These are phyloP conservation scores for Ziziphus jujuba DNA, from an alignment of 306 rosid species.

Conservation along the genomic window DNA sequence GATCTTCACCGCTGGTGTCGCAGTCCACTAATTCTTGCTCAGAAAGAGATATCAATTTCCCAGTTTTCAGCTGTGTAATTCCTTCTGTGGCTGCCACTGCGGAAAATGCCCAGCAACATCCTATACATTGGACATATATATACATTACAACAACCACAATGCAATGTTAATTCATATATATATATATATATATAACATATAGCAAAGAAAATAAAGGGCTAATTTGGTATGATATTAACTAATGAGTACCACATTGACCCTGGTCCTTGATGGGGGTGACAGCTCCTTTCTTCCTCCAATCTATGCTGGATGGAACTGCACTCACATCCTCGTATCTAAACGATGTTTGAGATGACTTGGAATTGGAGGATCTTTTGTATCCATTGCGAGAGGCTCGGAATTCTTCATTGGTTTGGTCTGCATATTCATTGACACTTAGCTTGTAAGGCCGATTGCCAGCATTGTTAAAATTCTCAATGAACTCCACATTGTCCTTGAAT, in stretches of 20 bases:
- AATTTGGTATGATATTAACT: too few relatives aligned
- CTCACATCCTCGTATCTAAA: background rate
- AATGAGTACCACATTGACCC: too few relatives aligned
- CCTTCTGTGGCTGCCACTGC: slow-evolving; percentile 22
- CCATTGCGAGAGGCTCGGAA: slow-evolving; percentile 35
- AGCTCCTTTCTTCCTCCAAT: too few relatives aligned
- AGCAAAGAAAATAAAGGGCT: too few relatives aligned
- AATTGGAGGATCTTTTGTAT: background rate
- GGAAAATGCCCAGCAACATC: slow-evolving; percentile 27
- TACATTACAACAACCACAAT: too few relatives aligned
- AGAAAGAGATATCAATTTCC: slow-evolving; percentile 29
- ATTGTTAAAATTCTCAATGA: slow-evolving; percentile 36
- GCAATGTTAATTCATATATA: too few relatives aligned
- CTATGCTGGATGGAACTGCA: too few relatives aligned
- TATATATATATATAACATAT: too few relatives aligned
- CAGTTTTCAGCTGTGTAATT: slow-evolving; percentile 10
- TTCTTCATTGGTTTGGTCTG: slow-evolving; percentile 36
- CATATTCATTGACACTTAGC: slow-evolving; percentile 15
- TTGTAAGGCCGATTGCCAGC: slow-evolving; percentile 36
- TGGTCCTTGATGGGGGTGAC: too few relatives aligned
- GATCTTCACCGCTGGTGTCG: slow-evolving; percentile 3
- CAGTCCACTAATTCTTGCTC: slow-evolving; percentile 42
- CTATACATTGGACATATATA: background rate
- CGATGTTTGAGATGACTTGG: background rate
- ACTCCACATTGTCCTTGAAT: slow-evolving; percentile 34